Conservation (phyloP, 768 basidiomycete genomes). For the Leccinum incarnatum region DNA sequence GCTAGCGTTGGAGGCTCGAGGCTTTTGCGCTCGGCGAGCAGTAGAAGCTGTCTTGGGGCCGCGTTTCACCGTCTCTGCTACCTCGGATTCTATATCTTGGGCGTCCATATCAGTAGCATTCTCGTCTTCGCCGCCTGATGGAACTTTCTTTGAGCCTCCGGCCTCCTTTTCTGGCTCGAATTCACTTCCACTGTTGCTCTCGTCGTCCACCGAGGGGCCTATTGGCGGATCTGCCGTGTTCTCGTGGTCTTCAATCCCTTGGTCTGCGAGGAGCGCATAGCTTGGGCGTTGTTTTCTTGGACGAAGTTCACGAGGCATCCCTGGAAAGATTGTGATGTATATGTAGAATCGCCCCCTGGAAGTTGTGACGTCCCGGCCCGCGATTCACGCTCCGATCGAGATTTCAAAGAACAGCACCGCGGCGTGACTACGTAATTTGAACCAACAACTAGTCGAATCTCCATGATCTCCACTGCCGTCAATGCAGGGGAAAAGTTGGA, state of each 20-base stretch:
- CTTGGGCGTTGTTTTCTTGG: slow-evolving; percentile 50
- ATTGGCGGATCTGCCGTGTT: slow-evolving; percentile 43
- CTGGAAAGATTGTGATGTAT: not conserved
- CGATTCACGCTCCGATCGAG: not conserved
- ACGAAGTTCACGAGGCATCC: slow-evolving; percentile 56
- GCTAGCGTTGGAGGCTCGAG: not conserved
- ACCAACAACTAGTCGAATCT: not conserved
- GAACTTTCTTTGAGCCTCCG: slow-evolving; percentile 28
- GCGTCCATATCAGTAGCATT: slow-evolving; percentile 22
- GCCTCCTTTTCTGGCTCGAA: slow-evolving; percentile 45
- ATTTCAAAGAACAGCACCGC: not conserved
- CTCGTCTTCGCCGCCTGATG: slow-evolving; percentile 35
- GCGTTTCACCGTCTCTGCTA: slow-evolving; percentile 15
- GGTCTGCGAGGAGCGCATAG: slow-evolving; percentile 42
- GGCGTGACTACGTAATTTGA: not conserved
- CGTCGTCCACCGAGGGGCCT: slow-evolving; percentile 14
- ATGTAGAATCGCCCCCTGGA: not conserved
- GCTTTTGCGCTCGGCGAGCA: not conserved
- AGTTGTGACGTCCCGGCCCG: not conserved
- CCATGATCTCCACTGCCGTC: too few species aligned
- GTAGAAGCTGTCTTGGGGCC: slow-evolving; percentile 8
- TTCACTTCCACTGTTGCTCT: slow-evolving; percentile 49
- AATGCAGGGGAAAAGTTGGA: too few species aligned
- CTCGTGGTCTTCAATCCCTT: slow-evolving; percentile 31
- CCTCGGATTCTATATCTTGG: slow-evolving; percentile 12